Base-by-base conservation (phyloP, 306 rosid genomes). In the Fagus sylvatica region DNA sequence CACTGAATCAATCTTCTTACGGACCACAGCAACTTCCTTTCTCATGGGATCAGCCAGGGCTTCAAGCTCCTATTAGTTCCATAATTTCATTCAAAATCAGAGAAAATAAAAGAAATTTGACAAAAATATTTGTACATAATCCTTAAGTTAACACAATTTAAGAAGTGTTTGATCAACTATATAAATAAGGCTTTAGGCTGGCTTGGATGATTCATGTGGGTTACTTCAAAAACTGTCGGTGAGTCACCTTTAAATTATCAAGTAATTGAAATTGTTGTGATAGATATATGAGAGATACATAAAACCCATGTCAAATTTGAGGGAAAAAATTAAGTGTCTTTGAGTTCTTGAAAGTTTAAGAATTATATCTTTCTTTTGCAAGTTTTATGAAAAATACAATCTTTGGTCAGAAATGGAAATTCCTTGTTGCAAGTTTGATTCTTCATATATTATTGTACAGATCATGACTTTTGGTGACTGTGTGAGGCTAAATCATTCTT, bases 21-120 rank as follows among this genome's bases (percentile, higher is more conserved):
- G 77, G 79, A 95, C 93, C n/a, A 62, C 9, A 28, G 87, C 81
- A 74, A 95, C 98, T 33, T 95, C 99, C 85, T 95, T 95, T 85
- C 94, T 95, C 99, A 90, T 84, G 36, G 99, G 99, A 91, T 95
- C 99, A 66, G 91, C 79, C 13, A 95, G 90, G 65, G 84, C 88
- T 82, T 95, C 99, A 71, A 95, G 97, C 76, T 95, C 99, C 99
- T 95, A 87, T 28, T 55, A 82, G 67, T 68, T 40, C 36, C 67
- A 73, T 78, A 30, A 74, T 57, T 60, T 69, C 11, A 48, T 65
- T 66, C 9, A 11, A 42, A 40, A 69, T 46, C 48, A 54, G 11
- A 39, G 36, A 17, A 76, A 1, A 56, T 8, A 62, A 1, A 57
- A 61, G 12, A 15, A 7, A 55, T 55, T 59, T 65, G 39, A 59